phyloP scores from a whole-genome alignment of 805 yeast species.

The Clavispora carvajalis region DNA sequence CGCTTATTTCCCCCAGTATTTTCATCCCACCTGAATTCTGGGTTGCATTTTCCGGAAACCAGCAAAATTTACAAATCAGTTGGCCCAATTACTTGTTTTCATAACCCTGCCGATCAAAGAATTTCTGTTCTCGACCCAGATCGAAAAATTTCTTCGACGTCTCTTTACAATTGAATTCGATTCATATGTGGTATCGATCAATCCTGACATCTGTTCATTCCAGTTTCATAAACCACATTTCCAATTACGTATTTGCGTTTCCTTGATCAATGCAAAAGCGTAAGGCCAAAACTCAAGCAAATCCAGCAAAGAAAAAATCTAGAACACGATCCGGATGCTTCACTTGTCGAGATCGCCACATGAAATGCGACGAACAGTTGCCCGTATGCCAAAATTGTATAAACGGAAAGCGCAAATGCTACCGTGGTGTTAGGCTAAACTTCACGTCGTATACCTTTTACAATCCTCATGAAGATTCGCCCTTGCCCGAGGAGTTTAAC shows the following conservation, averaged over 20 bases:
- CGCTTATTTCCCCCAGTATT: slow-evolving; percentile 1
- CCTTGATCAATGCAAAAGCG: background rate
- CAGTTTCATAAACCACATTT: background rate
- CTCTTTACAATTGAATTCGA: background rate
- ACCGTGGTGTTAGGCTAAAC: slow-evolving; percentile 42
- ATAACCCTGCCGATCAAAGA: background rate
- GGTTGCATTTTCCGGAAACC: background rate
- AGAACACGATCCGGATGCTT: slow-evolving; percentile 49
- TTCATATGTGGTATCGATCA: background rate
- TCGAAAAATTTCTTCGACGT: background rate
- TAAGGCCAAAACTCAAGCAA: background rate
- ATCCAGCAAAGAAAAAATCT: slow-evolving; percentile 21
- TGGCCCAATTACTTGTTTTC: background rate
- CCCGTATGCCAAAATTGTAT: slow-evolving; percentile 58
- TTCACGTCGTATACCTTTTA: slow-evolving; percentile 39
- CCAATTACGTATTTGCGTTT: background rate
- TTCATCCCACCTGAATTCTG: too few relatives aligned
- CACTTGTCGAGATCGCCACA: slow-evolving; percentile 60
- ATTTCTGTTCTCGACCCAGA: background rate
- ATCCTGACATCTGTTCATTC: background rate
- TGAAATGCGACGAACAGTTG: slow-evolving; percentile 61
- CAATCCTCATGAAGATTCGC: slow-evolving; percentile 20
- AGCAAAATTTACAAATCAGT: background rate
- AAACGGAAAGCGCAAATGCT: slow-evolving; percentile 44
- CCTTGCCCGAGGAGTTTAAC: background rate